Conservation (phyloP, 208 protist species). For the Acanthamoeba sp. region DNA sequence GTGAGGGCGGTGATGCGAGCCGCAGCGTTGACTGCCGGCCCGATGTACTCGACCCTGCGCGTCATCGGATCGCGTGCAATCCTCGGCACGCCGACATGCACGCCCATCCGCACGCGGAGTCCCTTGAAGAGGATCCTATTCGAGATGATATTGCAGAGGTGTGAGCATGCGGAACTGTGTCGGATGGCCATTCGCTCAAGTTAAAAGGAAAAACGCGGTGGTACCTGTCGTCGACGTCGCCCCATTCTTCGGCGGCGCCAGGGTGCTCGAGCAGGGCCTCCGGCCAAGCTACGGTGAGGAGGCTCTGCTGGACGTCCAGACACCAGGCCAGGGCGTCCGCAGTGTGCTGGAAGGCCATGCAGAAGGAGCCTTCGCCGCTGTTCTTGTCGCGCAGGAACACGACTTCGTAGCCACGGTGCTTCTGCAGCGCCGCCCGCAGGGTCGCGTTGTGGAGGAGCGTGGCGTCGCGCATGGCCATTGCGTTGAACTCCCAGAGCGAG, state of each 20-base stretch:
- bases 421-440: too few species aligned
- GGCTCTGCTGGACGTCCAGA: conserved; percentile 4
- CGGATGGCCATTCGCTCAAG: too few species aligned
- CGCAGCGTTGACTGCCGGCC: background rate
- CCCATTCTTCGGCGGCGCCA: background rate
- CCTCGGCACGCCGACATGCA: background rate
- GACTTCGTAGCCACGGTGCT: too few species aligned
- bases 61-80: background rate
- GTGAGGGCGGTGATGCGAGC: conserved; percentile 6
- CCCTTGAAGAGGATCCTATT: too few species aligned
- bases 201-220: too few species aligned
- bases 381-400: too few species aligned
- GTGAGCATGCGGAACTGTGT: too few species aligned
- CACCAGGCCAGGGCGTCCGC: background rate
- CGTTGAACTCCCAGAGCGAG: too few species aligned
- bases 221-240: background rate
- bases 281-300: background rate
- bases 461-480: too few species aligned
- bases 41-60: background rate
- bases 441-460: too few species aligned
- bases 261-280: conserved; percentile 38
- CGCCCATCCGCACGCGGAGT: conserved; percentile 1
- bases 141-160: too few species aligned
- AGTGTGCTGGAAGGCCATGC: conserved; percentile 54
- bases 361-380: too few species aligned